Base-by-base conservation (phyloP, 148 eudicot species). In the Chenopodium formosanum region DNA sequence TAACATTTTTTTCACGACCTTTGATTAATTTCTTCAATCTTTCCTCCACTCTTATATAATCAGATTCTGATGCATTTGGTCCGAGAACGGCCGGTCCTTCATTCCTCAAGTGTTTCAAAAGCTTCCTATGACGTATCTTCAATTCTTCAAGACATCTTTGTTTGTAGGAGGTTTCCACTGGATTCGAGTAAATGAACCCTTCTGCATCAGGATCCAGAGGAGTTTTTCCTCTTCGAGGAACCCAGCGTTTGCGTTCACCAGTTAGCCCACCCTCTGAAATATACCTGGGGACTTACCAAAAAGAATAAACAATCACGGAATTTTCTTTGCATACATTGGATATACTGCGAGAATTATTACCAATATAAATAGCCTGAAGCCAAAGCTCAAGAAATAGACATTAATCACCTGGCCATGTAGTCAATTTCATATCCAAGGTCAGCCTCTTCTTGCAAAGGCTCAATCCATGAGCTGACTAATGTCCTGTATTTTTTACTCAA, bases 371-470 rank as follows among this genome's bases (percentile, higher is more conserved):
- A 34, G 19, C 23, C 60, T 64, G 22, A 32, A 7, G 62, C 23
- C 66, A 66, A 64, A 69, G 75, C 67, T 77, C 68, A 23, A 81
- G 37, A 73, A 73, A 27, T 53, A 23, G 73, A 76, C 67, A 73
- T 53, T 78, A 50, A 75, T 76, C 62, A 94, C 99, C 99, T 96
- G 84, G 93, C 93, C 52, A 94, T 86, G 81, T 96, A 96, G 85
- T 96, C 99, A 83, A 96, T 86, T 82, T 94, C 98, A 73, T 89
- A 91, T 84, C 99, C 99, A 79, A 94, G 92, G 79, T 96, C 99
- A 85, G 99, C 99, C 88, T 96, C 99, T 81, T 94, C 98, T 78
- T 94, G 97, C 88, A 96, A 85, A 82, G 99, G 99, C 85, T 96
- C 99, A 87, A 96, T 94, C 99, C 99, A 96, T 67, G 99, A 96